Conservation (phyloP, 805 yeast genomes). For the Metschnikowia reukaufii region DNA sequence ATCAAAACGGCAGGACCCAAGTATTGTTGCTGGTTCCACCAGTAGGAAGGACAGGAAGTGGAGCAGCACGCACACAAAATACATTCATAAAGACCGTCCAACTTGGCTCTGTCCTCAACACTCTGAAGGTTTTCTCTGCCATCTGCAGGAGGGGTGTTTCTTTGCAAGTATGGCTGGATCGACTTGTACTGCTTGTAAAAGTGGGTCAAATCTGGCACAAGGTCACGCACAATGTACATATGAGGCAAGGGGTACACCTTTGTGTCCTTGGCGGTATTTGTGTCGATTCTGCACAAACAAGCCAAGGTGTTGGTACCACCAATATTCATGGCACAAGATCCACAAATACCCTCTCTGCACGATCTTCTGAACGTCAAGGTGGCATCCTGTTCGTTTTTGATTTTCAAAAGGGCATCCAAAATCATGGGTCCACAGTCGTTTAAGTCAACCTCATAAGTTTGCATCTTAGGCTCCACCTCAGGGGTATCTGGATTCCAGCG, state of each 20-base stretch:
- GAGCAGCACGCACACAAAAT: conserved; percentile 98
- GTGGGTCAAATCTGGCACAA: conserved; percentile 96
- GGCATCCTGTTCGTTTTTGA: conserved; percentile 95
- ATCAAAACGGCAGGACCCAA: conserved; percentile 97
- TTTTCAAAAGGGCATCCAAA: conserved; percentile 88
- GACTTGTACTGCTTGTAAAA: conserved; percentile 98
- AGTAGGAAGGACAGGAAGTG: conserved; percentile 97
- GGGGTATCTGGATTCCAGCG: conserved; percentile 99
- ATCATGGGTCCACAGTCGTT: conserved; percentile 97
- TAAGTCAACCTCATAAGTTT: conserved; percentile 80
- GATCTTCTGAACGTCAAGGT: conserved; percentile 96
- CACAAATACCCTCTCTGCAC: conserved; percentile 99
- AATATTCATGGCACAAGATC: conserved; percentile 99
- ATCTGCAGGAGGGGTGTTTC: conserved; percentile 74
- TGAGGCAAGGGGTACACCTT: conserved; percentile 97
- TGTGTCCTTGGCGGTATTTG: conserved; percentile 66
- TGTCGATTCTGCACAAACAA: conserved; percentile 91
- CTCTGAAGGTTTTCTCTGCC: conserved; percentile 93
- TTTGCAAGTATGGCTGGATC: conserved; percentile 93
- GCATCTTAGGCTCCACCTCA: conserved; percentile 83
- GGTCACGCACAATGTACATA: conserved; percentile 95
- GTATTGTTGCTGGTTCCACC: conserved; percentile 99
- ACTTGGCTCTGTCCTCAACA: conserved; percentile 88
- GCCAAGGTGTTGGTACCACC: conserved; percentile 97
- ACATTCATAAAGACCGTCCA: conserved; percentile 97